Evolutionary conservation across 768 basidiomycete genomes (phyloP).

Genomic region (Leccinellum albellum): DNA sequence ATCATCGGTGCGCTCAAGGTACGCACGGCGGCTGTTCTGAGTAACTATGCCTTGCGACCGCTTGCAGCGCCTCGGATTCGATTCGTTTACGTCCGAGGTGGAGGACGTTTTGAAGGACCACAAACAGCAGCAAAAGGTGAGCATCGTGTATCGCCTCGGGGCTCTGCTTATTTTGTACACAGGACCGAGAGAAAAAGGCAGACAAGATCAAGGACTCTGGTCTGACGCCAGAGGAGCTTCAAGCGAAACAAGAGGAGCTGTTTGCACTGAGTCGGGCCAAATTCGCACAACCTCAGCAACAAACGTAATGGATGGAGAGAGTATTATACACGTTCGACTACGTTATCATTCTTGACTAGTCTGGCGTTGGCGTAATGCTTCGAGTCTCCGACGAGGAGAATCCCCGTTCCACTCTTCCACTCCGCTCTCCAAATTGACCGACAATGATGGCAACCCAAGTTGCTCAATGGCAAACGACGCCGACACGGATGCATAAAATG

Average conservation of each 20-base stretch:
- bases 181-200: slow-evolving; percentile 91
- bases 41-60: slow-evolving; percentile 6
- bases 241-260: slow-evolving; percentile 82
- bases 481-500: slow-evolving; percentile 72
- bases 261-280: slow-evolving; percentile 90
- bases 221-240: slow-evolving; percentile 85
- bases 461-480: slow-evolving; percentile 85
- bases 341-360: slow-evolving; percentile 31
- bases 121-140: slow-evolving; percentile 91
- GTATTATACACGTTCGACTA: slow-evolving; percentile 28
- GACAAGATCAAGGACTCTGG: slow-evolving; percentile 87
- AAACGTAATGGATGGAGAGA: slow-evolving; percentile 10
- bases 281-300: slow-evolving; percentile 60
- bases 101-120: slow-evolving; percentile 93
- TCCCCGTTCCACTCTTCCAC: slow-evolving; percentile 69
- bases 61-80: slow-evolving; percentile 83
- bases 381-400: slow-evolving; percentile 53
- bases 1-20: slow-evolving; percentile 91
- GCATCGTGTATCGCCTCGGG: slow-evolving; percentile 14
- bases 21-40: slow-evolving; percentile 13
- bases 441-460: slow-evolving; percentile 61
- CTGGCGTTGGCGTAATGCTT: slow-evolving; percentile 44
- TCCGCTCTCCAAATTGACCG: slow-evolving; percentile 22
- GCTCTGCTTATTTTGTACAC: slow-evolving; percentile 8
- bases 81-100: slow-evolving; percentile 84